Evolutionary conservation across 1,284 basidiomycete species (phyloP).

Genomic region (Peniophora sp.): DNA sequence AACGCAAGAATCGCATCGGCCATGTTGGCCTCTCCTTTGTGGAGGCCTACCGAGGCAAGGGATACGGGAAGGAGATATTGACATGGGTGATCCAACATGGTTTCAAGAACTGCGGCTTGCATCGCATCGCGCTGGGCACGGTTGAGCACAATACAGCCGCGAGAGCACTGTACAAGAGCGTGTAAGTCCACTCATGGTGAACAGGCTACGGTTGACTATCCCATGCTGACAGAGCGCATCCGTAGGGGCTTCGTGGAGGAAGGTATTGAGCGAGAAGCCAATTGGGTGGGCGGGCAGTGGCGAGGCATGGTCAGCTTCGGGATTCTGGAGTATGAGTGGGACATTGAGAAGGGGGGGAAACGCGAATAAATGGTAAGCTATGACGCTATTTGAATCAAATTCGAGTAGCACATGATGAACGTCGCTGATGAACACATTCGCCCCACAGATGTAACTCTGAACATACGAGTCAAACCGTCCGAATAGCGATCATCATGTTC

Average conservation of each 20-base stretch:
- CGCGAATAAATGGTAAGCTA: too few relatives aligned
- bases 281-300: constrained; percentile 3
- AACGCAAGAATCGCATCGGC: constrained; percentile 7
- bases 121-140: constrained; percentile 6
- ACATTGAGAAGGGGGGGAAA: background rate
- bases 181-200: constrained; percentile 5
- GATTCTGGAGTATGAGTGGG: constrained; percentile 8
- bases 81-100: constrained; percentile 8
- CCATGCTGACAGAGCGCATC: too few relatives aligned
- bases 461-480: too few relatives aligned
- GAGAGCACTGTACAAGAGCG: constrained; percentile 7
- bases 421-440: constrained; percentile 1
- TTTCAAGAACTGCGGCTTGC: constrained; percentile 4
- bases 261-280: constrained; percentile 1
- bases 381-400: too few relatives aligned
- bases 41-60: constrained; percentile 7
- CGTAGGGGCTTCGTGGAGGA: constrained; percentile 11
- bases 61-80: constrained; percentile 9
- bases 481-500: constrained; percentile 58
- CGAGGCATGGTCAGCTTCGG: constrained; percentile 4
- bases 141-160: constrained; percentile 5
- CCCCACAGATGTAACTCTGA: too few relatives aligned
- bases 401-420: background rate
- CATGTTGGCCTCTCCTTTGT: constrained; percentile 5
- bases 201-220: background rate